Evolutionary conservation across 805 yeast species (phyloP), one percentile per base, ranked within the genome.

Genomic region (Komagataella kurtzmanii): DNA sequence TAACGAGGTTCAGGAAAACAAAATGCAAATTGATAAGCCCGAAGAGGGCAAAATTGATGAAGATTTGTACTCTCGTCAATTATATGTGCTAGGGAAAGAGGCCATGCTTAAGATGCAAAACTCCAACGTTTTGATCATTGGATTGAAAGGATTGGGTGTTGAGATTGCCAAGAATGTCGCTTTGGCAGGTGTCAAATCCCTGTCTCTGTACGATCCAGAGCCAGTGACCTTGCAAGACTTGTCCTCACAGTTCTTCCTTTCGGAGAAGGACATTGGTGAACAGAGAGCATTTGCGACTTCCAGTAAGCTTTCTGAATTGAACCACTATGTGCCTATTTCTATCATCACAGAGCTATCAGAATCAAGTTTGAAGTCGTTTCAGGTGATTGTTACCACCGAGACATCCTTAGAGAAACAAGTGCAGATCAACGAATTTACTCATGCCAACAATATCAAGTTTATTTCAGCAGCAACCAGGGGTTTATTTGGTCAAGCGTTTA

Each of bases 161-260:
- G 99, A 93, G 69, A 88, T 93, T 53, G 97, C 99, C 21, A 93
- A 93, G 70, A 93, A 93, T 67, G 88, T 93, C 52, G 95, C 96
- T 0, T 74, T 93, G 44, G 99, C 99, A 2, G 99, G 99, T 61
- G 99, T 93, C 59, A 93, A 93, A 71, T 83, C 95, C 7, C 71
- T 93, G 59, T 73, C 95, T 6, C 67, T 93, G 36, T 88, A 83
- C 65, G 99, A 93, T 63, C 95, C 96, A 10, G 72, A 71, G 17
- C 76, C 80, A 1, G 84, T 85, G 18, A 66, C 73, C 51, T 57
- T 88, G 47, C 74, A 68, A 50, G 98, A 93, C 65, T 74, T 93
- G 53, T 86, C 96, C 1, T 75, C 96, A 10, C 99, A 91, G 65
- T 93, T 89, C 71, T 93, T 89, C 66, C 73, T 93, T 48, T 57